Conservation (phyloP, 1,139 yeast genomes). For the Hansenula lynferdii region DNA sequence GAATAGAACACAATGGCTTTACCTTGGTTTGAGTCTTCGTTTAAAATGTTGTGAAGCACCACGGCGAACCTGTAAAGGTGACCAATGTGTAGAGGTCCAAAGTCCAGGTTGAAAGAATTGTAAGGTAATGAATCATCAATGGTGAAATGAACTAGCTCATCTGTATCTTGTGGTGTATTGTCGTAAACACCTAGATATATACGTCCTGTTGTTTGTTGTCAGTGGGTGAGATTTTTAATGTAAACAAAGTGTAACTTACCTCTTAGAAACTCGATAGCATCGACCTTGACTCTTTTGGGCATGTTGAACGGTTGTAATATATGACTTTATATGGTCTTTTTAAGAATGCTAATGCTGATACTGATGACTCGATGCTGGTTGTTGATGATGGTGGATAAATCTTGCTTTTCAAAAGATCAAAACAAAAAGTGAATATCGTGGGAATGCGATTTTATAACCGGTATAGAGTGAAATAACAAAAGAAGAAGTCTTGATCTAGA, state of each 20-base stretch:
- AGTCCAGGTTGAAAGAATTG: constrained; percentile 90
- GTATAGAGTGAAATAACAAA: no score
- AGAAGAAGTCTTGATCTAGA: no score
- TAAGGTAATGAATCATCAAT: constrained; percentile 90
- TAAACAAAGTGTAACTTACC: constrained; percentile 9
- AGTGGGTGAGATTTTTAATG: no score
- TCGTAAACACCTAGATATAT: constrained; percentile 91
- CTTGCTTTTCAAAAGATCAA: no score
- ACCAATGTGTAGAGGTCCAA: constrained; percentile 94
- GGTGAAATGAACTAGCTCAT: constrained; percentile 77
- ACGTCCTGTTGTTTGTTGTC: no score
- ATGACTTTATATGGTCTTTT: no score
- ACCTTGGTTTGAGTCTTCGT: constrained; percentile 77
- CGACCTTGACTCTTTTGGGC: constrained; percentile 27
- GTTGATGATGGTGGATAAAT: no score
- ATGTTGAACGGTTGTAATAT: no score
- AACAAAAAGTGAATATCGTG: no score
- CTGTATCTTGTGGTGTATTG: constrained; percentile 69
- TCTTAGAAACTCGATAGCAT: constrained; percentile 36
- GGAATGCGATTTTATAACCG: no score
- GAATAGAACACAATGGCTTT: constrained; percentile 92
- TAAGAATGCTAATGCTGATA: no score
- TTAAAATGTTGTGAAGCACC: constrained; percentile 82
- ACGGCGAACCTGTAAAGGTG: constrained; percentile 94
- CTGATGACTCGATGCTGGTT: no score